A percentile compares a stretch with the other conserved stretches of the same genome.
phyloP scores from a whole-genome alignment of 2,329 filamentous ascomycete species.

The Colletotrichum ledebouriae region DNA sequence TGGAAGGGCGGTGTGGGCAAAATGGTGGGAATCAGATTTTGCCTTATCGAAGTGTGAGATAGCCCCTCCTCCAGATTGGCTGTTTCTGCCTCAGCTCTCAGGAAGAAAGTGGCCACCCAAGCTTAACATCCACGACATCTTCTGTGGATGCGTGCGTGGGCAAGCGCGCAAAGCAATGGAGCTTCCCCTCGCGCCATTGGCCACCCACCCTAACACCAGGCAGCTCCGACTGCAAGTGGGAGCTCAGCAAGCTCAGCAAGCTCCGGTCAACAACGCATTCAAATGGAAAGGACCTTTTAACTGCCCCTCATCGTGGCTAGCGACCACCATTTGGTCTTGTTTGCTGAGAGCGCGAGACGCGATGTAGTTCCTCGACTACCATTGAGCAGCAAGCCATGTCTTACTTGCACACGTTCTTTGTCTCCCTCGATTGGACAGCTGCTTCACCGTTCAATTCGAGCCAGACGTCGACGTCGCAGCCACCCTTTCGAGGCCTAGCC shows the following conservation, averaged over 20 bases:
- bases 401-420: constrained; percentile 21
- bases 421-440: constrained; percentile 22
- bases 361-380: constrained; percentile 1
- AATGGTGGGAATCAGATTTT: constrained; percentile 21
- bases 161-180: too few relatives aligned
- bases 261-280: too few relatives aligned
- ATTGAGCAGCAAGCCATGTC: constrained; percentile 20
- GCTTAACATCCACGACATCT: too few relatives aligned
- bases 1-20: constrained; percentile 38
- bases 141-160: too few relatives aligned
- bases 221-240: too few relatives aligned
- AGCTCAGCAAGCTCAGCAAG: too few relatives aligned
- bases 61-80: not conserved
- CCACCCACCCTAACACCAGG: too few relatives aligned
- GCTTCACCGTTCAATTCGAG: constrained; percentile 9
- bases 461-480: not conserved
- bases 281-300: too few relatives aligned
- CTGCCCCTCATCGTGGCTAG: not conserved
- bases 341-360: constrained; percentile 16
- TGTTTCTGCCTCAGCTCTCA: constrained; percentile 12
- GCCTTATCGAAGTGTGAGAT: constrained; percentile 16
- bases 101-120: not conserved
- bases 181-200: too few relatives aligned
- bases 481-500: not conserved
- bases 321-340: not conserved